These are phyloP conservation scores for Gentiana straminea DNA, from an alignment of 257 asterid genomes.

Conservation along the genomic window DNA sequence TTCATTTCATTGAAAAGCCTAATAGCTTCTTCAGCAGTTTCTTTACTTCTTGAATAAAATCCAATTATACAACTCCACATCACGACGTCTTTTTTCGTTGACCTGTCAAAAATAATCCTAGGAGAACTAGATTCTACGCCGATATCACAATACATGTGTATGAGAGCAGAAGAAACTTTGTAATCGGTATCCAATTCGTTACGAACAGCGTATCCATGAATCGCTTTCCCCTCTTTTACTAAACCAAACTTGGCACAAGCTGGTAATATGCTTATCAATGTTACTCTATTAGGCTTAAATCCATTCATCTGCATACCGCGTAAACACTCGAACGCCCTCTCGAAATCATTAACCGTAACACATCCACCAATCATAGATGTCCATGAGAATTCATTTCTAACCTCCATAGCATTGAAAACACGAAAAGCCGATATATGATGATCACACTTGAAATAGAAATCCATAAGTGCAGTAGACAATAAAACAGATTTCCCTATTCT, in stretches of 20 bases:
- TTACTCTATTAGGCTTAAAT: slow-evolving; percentile 48
- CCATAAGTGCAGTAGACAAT: slow-evolving; percentile 35
- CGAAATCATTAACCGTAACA: slow-evolving; percentile 23
- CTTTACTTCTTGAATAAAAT: slow-evolving; percentile 34
- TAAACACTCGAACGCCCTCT: slow-evolving; percentile 28
- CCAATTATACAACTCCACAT: slow-evolving; percentile 66
- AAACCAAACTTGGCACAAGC: slow-evolving; percentile 32
- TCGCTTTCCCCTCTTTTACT: slow-evolving; percentile 31
- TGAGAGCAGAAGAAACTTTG: slow-evolving; percentile 34
- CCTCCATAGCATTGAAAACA: slow-evolving; percentile 45
- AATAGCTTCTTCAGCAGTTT: slow-evolving; percentile 38
- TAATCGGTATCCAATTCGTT: slow-evolving; percentile 38
- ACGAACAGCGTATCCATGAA: slow-evolving; percentile 51
- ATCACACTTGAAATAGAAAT: slow-evolving; percentile 40
- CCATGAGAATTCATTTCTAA: slow-evolving; percentile 65
- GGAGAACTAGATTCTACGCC: slow-evolving; percentile 23
- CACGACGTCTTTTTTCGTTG: slow-evolving; percentile 39
- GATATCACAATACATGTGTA: slow-evolving; percentile 46
- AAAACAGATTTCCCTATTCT: slow-evolving; percentile 36
- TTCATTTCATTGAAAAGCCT: slow-evolving; percentile 45
- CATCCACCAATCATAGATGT: slow-evolving; percentile 64
- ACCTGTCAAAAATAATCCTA: slow-evolving; percentile 37
- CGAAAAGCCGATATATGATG: slow-evolving; percentile 33
- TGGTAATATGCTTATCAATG: slow-evolving; percentile 46
- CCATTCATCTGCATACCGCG: slow-evolving; percentile 36